Conservation (phyloP, 805 yeast genomes). For the Kodamaea kaohsiungensis region DNA sequence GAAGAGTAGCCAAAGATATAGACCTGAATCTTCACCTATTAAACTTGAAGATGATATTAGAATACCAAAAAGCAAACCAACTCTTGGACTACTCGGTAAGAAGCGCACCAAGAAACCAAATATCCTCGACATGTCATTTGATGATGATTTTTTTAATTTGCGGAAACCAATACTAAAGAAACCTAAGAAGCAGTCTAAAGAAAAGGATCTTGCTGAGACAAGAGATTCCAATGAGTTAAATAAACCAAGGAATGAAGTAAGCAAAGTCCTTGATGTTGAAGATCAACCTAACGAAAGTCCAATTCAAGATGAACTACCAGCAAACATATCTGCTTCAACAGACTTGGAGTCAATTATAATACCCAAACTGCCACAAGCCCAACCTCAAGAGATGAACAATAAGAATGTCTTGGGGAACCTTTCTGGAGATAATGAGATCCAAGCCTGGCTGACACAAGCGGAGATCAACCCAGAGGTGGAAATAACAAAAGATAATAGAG, state of each 20-base stretch:
- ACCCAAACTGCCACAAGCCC: not conserved
- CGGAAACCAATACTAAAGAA: not conserved
- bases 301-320: conserved; percentile 16
- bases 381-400: not conserved
- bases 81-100: not conserved
- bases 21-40: conserved; percentile 10
- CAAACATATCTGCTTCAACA: conserved; percentile 21
- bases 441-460: not conserved
- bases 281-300: conserved; percentile 2
- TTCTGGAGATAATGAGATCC: not conserved
- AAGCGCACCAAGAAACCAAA: conserved; percentile 7
- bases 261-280: not conserved
- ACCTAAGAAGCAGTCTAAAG: conserved; percentile 6
- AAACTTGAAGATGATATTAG: conserved; percentile 11
- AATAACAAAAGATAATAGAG: not conserved
- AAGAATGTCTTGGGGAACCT: not conserved
- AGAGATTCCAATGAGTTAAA: conserved; percentile 12
- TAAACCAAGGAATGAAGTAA: not conserved
- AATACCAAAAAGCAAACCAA: not conserved
- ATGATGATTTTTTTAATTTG: conserved; percentile 13
- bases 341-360: conserved; percentile 8
- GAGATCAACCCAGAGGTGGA: not conserved
- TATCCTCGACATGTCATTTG: conserved; percentile 16
- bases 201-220: too few relatives aligned
- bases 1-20: not conserved